A percentile compares a stretch with the other conserved stretches of the same genome.
phyloP scores from a whole-genome alignment of 371 early-diverging fungal species.

The Lichtheimia hyalospora region DNA sequence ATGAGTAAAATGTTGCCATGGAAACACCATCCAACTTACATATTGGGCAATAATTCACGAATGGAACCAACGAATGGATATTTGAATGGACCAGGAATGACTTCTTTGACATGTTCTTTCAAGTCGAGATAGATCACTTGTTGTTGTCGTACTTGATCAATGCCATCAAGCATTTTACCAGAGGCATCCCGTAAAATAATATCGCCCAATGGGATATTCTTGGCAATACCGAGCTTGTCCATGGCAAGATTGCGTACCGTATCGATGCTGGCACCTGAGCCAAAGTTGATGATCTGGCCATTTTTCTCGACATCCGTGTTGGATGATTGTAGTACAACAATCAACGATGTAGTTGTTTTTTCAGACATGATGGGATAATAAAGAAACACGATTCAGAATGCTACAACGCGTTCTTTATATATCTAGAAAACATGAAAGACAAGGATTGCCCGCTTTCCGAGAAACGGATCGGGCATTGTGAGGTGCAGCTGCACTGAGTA shows the following conservation, averaged over 20 bases:
- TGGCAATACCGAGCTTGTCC: conserved; percentile 24
- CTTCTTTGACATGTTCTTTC: conserved; percentile 17
- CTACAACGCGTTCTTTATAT: too few species aligned
- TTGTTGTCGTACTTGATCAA: conserved; percentile 24
- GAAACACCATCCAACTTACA: conserved; percentile 11
- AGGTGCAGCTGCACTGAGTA: too few species aligned
- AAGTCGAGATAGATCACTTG: conserved; percentile 27
- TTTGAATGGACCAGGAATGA: conserved; percentile 27
- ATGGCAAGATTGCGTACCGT: conserved; percentile 25
- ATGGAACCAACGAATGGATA: conserved; percentile 27
- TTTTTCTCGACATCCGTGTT: conserved; percentile 19
- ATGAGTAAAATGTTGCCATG: not conserved
- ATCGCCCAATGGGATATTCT: conserved; percentile 9
- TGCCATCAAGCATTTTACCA: conserved; percentile 19
- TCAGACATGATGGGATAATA: conserved; percentile 14
- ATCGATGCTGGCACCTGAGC: conserved; percentile 24
- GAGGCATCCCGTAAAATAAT: conserved; percentile 16
- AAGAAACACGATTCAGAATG: not conserved
- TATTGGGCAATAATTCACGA: conserved; percentile 26
- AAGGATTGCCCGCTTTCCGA: too few species aligned
- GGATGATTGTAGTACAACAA: conserved; percentile 23
- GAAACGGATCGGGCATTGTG: too few species aligned
- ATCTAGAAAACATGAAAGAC: too few species aligned
- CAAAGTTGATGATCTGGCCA: conserved; percentile 23
- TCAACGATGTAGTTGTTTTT: conserved; percentile 25